phyloP scores from a whole-genome alignment of 2,329 filamentous ascomycete species.

The Corinectria fuckeliana region DNA sequence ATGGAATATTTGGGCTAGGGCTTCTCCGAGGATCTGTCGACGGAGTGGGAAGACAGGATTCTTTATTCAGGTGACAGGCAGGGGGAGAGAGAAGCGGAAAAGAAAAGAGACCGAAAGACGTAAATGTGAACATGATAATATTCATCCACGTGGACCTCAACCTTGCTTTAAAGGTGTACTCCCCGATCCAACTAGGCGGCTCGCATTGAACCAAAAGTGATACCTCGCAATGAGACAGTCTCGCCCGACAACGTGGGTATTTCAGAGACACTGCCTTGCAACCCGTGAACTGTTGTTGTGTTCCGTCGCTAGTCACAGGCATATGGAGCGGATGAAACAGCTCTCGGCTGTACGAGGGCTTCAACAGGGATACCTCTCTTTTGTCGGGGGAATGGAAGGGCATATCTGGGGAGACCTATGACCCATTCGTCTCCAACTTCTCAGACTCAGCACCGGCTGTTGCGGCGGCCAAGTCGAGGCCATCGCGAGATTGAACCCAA shows the following conservation, averaged over 20 bases:
- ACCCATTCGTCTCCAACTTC: too few species aligned
- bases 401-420: background rate
- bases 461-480: too few species aligned
- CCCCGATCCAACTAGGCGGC: background rate
- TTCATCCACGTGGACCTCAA: background rate
- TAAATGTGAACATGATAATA: constrained; percentile 23
- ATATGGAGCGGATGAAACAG: background rate
- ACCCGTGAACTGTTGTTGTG: too few species aligned
- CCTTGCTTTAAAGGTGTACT: background rate
- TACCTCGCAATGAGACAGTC: background rate
- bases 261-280: background rate
- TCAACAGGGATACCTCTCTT: background rate
- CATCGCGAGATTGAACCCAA: too few species aligned
- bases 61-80: background rate
- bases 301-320: too few species aligned
- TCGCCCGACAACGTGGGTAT: background rate
- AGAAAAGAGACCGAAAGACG: background rate
- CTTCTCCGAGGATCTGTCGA: background rate
- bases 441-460: too few species aligned
- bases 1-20: background rate
- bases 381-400: background rate
- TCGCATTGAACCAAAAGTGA: background rate
- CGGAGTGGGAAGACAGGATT: background rate
- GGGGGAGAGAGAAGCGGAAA: background rate
- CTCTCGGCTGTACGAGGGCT: background rate